Conservation (phyloP, 306 rosid species). For the Ceratonia siliqua region DNA sequence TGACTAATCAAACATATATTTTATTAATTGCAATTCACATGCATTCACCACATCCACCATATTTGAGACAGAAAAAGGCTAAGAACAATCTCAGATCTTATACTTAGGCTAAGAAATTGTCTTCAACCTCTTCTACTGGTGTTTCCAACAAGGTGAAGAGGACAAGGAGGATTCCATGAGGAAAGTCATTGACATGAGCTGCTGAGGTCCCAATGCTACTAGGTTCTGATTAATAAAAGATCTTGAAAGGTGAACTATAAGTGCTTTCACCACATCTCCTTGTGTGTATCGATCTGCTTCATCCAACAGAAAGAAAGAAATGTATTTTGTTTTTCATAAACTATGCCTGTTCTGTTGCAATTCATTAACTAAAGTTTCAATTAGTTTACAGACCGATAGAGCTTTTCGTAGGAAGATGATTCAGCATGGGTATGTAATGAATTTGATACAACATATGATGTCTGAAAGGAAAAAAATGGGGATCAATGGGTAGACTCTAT, state of each 20-base stretch:
- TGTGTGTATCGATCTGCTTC: background rate
- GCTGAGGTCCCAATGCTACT: constrained; percentile 67
- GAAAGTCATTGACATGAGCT: constrained; percentile 54
- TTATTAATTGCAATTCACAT: too few relatives aligned
- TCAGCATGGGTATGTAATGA: background rate
- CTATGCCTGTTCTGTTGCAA: background rate
- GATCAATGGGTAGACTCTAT: background rate
- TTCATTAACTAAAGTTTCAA: background rate
- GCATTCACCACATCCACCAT: too few relatives aligned
- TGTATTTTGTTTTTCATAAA: background rate
- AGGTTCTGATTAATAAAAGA: constrained; percentile 41
- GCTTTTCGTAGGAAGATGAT: background rate
- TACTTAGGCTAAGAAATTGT: too few relatives aligned
- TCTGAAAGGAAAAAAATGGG: background rate
- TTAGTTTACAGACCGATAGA: background rate
- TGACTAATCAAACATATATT: too few relatives aligned
- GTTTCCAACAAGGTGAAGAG: too few relatives aligned
- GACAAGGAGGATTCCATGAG: too few relatives aligned
- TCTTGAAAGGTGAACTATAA: background rate
- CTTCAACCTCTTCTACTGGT: too few relatives aligned
- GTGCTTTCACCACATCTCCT: background rate
- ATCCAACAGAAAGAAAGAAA: background rate
- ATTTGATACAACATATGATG: background rate
- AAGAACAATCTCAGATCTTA: too few relatives aligned
- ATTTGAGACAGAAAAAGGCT: too few relatives aligned